These are phyloP conservation scores for Blumeria hordei DNA, from an alignment of 2,329 filamentous ascomycete genomes.

Conservation along the genomic window DNA sequence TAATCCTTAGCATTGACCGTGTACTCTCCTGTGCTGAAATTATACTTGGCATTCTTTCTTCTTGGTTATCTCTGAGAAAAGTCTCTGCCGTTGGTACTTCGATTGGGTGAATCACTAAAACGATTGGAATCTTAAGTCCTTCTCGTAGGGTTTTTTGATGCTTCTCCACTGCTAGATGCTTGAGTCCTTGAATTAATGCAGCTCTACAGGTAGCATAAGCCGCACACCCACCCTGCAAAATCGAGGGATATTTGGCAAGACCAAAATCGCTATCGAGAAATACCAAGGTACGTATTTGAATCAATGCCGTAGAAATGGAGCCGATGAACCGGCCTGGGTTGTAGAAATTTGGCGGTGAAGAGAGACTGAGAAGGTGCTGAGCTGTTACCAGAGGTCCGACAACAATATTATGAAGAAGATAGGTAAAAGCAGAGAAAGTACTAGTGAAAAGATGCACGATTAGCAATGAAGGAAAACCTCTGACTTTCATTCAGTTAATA, in stretches of 20 bases:
- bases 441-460: slow-evolving; percentile 11
- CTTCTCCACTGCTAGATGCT: slow-evolving; percentile 30
- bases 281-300: slow-evolving; percentile 18
- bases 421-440: slow-evolving; percentile 26
- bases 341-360: slow-evolving; percentile 1
- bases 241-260: slow-evolving; percentile 24
- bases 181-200: slow-evolving; percentile 29
- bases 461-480: no score
- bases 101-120: slow-evolving; percentile 31
- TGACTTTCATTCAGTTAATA: no score
- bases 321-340: slow-evolving; percentile 1
- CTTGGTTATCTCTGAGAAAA: slow-evolving; percentile 12
- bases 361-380: slow-evolving; percentile 22
- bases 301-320: not conserved
- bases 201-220: slow-evolving; percentile 32
- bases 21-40: slow-evolving; percentile 7
- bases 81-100: slow-evolving; percentile 23
- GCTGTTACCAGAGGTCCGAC: slow-evolving; percentile 33
- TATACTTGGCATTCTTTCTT: slow-evolving; percentile 3
- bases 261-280: slow-evolving; percentile 34
- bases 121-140: slow-evolving; percentile 16
- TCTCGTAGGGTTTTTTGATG: slow-evolving; percentile 18
- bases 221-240: slow-evolving; percentile 31
- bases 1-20: slow-evolving; percentile 6
- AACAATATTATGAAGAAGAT: slow-evolving; percentile 31